A percentile compares a stretch with the other conserved stretches of the same genome.
These are phyloP conservation scores for Boletus sensibilis DNA, from an alignment of 768 basidiomycete genomes.

Conservation along the genomic window DNA sequence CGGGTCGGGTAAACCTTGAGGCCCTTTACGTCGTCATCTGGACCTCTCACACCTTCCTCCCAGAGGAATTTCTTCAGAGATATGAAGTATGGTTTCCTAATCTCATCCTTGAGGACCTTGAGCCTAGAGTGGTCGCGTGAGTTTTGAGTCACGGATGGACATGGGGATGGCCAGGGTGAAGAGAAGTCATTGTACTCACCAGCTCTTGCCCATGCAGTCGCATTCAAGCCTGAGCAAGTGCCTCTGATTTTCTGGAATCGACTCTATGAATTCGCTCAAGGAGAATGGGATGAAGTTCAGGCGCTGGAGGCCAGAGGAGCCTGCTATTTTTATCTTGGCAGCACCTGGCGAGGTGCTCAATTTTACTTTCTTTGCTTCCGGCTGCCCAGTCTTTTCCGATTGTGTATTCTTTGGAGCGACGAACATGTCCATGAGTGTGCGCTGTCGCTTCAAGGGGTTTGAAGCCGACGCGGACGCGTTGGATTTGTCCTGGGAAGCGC, in stretches of 20 bases:
- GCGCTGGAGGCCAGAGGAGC: conserved; percentile 27
- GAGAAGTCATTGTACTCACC: conserved; percentile 37
- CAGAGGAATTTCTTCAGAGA: conserved; percentile 67
- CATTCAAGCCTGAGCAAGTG: conserved; percentile 65
- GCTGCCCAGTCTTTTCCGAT: conserved; percentile 23
- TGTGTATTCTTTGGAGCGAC: conserved; percentile 33
- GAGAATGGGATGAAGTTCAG: conserved; percentile 74
- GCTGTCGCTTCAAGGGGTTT: conserved; percentile 50
- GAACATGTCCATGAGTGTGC: conserved; percentile 67
- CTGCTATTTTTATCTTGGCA: conserved; percentile 5
- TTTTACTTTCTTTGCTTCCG: conserved; percentile 50
- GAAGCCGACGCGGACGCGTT: conserved; percentile 19
- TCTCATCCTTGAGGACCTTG: conserved; percentile 69
- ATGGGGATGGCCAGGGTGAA: neutral
- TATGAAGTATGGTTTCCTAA: conserved; percentile 76
- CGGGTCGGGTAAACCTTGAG: conserved; percentile 77
- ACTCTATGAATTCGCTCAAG: conserved; percentile 47
- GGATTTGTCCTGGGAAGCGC: conserved; percentile 24
- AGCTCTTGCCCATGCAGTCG: conserved; percentile 71
- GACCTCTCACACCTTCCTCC: conserved; percentile 58
- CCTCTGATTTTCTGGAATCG: conserved; percentile 57
- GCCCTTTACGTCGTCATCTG: conserved; percentile 43
- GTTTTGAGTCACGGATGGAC: neutral
- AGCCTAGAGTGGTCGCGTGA: conserved; percentile 48
- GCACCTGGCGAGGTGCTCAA: conserved; percentile 24